Evolutionary conservation across 1,139 yeast species (phyloP).

Genomic region (Taphrina sp.): DNA sequence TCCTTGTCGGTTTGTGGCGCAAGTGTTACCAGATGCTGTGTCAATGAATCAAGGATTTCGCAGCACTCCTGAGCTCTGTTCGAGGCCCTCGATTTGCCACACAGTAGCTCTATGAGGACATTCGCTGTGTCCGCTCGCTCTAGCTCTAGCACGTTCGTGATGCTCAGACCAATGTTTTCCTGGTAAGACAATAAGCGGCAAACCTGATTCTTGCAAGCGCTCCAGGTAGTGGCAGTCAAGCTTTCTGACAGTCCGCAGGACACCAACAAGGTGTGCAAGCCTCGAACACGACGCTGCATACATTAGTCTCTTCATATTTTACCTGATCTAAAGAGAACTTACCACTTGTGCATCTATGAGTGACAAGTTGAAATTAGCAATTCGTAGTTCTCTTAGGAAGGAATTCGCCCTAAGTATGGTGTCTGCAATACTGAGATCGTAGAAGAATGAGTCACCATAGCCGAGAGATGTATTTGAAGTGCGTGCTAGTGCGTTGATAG

Average conservation of each 20-base stretch:
- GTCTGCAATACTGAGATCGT: slow-evolving; percentile 65
- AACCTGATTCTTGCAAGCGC: background rate
- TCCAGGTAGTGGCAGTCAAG: background rate
- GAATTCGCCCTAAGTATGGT: slow-evolving; percentile 53
- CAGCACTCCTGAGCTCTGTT: background rate
- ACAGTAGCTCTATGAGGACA: background rate
- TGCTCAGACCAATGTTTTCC: background rate
- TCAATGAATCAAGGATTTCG: background rate
- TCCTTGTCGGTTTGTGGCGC: background rate
- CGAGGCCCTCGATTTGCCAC: background rate
- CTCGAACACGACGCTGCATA: background rate
- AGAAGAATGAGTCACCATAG: slow-evolving; percentile 57
- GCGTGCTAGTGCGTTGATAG: slow-evolving; percentile 55
- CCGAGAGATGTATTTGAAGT: slow-evolving; percentile 53
- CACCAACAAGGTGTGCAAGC: background rate
- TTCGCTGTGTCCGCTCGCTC: background rate
- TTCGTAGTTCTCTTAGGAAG: slow-evolving; percentile 54
- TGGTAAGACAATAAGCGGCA: background rate
- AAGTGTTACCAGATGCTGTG: background rate
- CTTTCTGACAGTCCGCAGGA: background rate
- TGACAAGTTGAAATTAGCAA: slow-evolving; percentile 65
- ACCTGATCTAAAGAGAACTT: background rate
- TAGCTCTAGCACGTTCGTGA: background rate
- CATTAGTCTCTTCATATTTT: too few relatives aligned
- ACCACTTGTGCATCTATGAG: slow-evolving; percentile 58